Evolutionary conservation across 2,329 filamentous ascomycete species (phyloP), one percentile per base, ranked within the genome.

Genomic region (Hypoxylon sp.): DNA sequence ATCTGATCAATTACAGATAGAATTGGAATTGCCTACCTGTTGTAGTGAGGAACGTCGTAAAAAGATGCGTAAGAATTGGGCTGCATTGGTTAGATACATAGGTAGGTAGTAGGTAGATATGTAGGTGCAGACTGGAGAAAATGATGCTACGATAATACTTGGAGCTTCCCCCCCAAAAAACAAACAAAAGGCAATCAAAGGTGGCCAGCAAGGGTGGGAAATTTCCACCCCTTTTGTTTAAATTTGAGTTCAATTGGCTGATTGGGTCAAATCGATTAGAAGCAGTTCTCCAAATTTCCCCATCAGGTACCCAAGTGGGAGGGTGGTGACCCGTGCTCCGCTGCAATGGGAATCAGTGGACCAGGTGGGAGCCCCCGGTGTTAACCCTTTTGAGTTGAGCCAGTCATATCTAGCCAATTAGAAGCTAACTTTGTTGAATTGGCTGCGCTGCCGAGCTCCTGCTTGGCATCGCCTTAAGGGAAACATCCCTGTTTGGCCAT

Each of bases 381-480:
- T 45, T 58, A 58, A 13, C 55, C 51, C 12, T 51, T 55, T 55
- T 38, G 12, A 55, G 51, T 26, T 43, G 51, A 43, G 23, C 55
- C 51, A 58, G 51, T 58, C 46, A 58, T 8, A 47, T 7, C 21
- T 15, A 20, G 13, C 55, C 55, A 58, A 58, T 58, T 58, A 51
- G 34, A 55, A 48, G 29, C 20, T 13, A 30, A 19, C 3, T n/a
- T 4, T 27, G 26, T n/a, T 13, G 43, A 58, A 55, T 46, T 55
- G 51, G 43, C 38, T 55, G 37, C 34, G 43, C 38, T 55, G 37
- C 34, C 30, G 16, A 29, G 15, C 9, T 31, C 12, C 20, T 13
- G 16, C 54, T 47, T 57, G 50, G 50, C 45, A 53, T 16, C n/a
- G 15, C 43, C 21, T 32, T 25, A 7, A 19, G 5, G 9, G 36